These are phyloP conservation scores for Exophiala xenobiotica DNA, from an alignment of 2,329 filamentous ascomycete genomes.

Conservation along the genomic window DNA sequence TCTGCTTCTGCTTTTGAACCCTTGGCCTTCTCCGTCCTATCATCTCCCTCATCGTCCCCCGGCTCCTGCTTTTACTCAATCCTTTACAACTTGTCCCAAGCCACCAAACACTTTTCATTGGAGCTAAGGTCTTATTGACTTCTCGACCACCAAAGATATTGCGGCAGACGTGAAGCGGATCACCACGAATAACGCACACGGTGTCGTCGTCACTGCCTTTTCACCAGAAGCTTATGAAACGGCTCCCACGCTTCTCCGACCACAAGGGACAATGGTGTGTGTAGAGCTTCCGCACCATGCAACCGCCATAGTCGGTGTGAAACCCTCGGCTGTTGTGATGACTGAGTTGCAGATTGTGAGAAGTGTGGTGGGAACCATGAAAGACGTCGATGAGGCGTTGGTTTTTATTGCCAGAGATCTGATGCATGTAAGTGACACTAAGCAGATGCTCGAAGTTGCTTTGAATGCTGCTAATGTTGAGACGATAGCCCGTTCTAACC, in stretches of 20 bases:
- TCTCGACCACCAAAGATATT: constrained; percentile 34
- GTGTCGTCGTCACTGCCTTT: constrained; percentile 37
- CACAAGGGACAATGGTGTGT: constrained; percentile 37
- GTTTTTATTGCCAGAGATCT: constrained; percentile 44
- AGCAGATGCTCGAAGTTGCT: too few species aligned
- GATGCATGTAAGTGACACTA: constrained; percentile 28
- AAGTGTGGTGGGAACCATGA: constrained; percentile 42
- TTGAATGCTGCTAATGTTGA: too few species aligned
- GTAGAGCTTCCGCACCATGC: constrained; percentile 36
- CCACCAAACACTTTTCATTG: too few species aligned
- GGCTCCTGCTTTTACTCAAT: too few species aligned
- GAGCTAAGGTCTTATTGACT: constrained; percentile 39
- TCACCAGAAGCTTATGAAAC: constrained; percentile 36
- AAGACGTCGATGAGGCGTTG: constrained; percentile 46
- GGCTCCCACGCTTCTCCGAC: constrained; percentile 33
- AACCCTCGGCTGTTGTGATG: neutral
- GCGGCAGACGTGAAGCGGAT: constrained; percentile 34
- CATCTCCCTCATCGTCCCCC: too few species aligned
- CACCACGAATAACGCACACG: constrained; percentile 38
- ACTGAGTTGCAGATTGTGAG: constrained; percentile 37
- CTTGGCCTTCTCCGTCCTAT: too few species aligned
- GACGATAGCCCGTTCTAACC: too few species aligned
- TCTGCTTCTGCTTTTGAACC: too few species aligned
- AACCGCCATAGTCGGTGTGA: constrained; percentile 36
- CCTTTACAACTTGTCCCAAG: too few species aligned